Evolutionary conservation across 208 protist genomes (phyloP), one percentile per base, ranked within the genome.

Genomic region (Blechomonas ayalai): DNA sequence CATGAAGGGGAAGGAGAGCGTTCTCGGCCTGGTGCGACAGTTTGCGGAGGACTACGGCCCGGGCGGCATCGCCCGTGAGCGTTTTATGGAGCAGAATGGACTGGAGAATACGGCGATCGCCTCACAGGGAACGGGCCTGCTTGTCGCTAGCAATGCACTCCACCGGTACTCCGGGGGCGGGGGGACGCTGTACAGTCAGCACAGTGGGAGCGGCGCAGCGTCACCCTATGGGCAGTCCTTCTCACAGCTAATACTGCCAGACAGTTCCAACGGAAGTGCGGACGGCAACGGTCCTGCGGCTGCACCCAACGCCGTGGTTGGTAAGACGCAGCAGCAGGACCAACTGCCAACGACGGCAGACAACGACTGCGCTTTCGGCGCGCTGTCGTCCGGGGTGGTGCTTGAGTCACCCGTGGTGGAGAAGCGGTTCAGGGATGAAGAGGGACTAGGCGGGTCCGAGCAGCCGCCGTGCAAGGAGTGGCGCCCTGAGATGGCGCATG

Each of bases 1-100:
- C 46, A 29, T 42, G 12, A 62, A 60, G 6, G 83, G 78, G 25
- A 61, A 69, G 29, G 59, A 69, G 19, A 72, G 69, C 19, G 69
- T 92, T 20, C 29, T 88, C 10, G 40, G 38, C 10, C 51, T 82
- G 3, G 70, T 84, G 19, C 54, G 65, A 0, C 76, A 78, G 41
- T 77, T 92, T 23, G 70, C 64, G 29, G 44, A 68, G 34, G 83
- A 92, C 55, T 92, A 92, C 63, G 76, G 64, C 37, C 59, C 70
- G 3, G 76, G 73, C 20, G 83, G 83, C n/a, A 36, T 92, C 28
- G 83, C 63, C 8, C 74, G 79, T 23, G 18, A 56, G 26, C 60
- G 63, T 16, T 92, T 88, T 55, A 41, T 84, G 18, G 74, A 88
- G 52, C 39, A 73, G 16, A 87, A 87, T 43, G 71, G 73, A 31